Evolutionary conservation across 73 alveolate species (phyloP).

Genomic region (Paramecium pentaurelia): DNA sequence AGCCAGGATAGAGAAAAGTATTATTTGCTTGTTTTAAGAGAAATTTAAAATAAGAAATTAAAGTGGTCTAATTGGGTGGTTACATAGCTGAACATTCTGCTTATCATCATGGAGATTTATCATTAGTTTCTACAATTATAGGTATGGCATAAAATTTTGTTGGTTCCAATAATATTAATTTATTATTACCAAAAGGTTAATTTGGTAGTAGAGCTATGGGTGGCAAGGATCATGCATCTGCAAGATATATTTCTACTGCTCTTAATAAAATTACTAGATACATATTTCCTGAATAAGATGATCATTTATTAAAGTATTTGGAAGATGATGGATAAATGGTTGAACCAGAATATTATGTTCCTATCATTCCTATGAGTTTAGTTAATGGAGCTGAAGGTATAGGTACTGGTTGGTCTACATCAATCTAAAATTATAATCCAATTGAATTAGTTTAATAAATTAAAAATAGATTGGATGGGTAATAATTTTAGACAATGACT

Average conservation of each 20-base stretch:
- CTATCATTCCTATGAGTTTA: conserved; percentile 95
- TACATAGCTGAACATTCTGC: conserved; percentile 99
- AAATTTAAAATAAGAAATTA: conserved; percentile 93
- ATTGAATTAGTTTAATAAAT: conserved; percentile 89
- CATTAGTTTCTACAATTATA: conserved; percentile 93
- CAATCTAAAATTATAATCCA: conserved; percentile 94
- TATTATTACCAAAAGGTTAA: conserved; percentile 96
- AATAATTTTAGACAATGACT: conserved; percentile 61
- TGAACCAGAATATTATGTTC: conserved; percentile 99
- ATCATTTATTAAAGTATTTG: conserved; percentile 90
- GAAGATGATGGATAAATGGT: conserved; percentile 99
- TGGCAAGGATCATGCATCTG: conserved; percentile 99
- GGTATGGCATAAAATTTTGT: conserved; percentile 98
- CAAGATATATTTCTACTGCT: conserved; percentile 98
- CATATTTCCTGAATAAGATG: conserved; percentile 95
- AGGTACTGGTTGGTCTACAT: conserved; percentile 99
- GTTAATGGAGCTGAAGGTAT: conserved; percentile 99
- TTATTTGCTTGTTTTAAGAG: conserved; percentile 97
- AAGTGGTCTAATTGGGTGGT: conserved; percentile 99
- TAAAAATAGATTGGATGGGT: conserved; percentile 79
- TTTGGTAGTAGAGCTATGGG: conserved; percentile 98
- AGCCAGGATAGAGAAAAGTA: conserved; percentile 99
- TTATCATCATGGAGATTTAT: conserved; percentile 99
- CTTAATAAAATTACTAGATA: conserved; percentile 87
- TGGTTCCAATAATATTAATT: conserved; percentile 96